Conservation (phyloP, 352 stramenopile genomes). For the Ophiocytium majus region DNA sequence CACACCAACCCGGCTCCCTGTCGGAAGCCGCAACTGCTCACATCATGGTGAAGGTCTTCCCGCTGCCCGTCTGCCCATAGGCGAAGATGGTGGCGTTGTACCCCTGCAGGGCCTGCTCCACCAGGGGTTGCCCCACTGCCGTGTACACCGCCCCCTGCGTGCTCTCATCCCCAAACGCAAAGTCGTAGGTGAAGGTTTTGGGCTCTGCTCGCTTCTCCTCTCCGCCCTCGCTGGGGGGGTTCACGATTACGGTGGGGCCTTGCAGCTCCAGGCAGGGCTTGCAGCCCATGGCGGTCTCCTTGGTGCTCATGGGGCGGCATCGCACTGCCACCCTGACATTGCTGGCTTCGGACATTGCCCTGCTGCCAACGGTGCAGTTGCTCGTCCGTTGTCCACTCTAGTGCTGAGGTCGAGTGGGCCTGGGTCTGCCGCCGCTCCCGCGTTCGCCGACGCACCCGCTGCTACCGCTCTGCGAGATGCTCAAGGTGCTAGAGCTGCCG, state of each 20-base stretch:
- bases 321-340: conserved; percentile 55
- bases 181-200: conserved; percentile 55
- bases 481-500: too few relatives aligned
- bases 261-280: conserved; percentile 32
- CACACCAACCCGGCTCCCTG: too few relatives aligned
- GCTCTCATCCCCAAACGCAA: conserved; percentile 43
- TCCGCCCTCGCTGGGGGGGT: not conserved
- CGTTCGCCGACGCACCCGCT: too few relatives aligned
- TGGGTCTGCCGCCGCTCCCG: too few relatives aligned
- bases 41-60: conserved; percentile 81
- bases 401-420: too few relatives aligned
- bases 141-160: conserved; percentile 51
- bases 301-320: conserved; percentile 55
- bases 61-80: conserved; percentile 66
- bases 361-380: too few relatives aligned
- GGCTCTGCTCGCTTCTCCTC: conserved; percentile 21
- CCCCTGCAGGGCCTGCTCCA: conserved; percentile 65
- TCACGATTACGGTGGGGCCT: not conserved
- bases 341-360: too few relatives aligned
- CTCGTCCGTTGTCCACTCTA: too few relatives aligned
- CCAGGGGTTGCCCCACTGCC: conserved; percentile 53
- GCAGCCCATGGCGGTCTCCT: conserved; percentile 40
- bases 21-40: too few relatives aligned
- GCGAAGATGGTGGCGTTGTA: conserved; percentile 72
- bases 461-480: too few relatives aligned